These are phyloP conservation scores for Yamadazyma friedrichii DNA, from an alignment of 1,139 yeast species.

Conservation along the genomic window DNA sequence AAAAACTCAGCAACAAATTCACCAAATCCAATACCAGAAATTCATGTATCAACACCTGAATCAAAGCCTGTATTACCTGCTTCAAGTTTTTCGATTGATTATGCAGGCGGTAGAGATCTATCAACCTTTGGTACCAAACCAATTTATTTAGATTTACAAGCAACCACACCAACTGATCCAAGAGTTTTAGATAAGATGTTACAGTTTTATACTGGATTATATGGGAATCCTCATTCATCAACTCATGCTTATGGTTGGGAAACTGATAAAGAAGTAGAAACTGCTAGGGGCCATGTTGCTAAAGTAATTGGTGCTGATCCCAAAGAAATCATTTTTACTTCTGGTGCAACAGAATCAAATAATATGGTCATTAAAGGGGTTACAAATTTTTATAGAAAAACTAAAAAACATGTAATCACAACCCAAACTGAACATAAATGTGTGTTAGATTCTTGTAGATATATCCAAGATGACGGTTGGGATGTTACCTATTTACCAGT, in stretches of 20 bases:
- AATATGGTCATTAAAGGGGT: slow-evolving; percentile 95
- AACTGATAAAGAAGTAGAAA: slow-evolving; percentile 88
- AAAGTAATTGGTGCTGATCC: slow-evolving; percentile 88
- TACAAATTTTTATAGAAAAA: slow-evolving; percentile 84
- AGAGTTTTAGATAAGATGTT: slow-evolving; percentile 94
- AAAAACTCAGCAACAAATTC: slow-evolving; percentile 11
- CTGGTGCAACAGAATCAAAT: slow-evolving; percentile 97
- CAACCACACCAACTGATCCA: slow-evolving; percentile 98
- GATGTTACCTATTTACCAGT: slow-evolving; percentile 94
- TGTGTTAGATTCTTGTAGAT: slow-evolving; percentile 92
- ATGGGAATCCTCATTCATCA: slow-evolving; percentile 96
- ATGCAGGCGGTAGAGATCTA: slow-evolving; percentile 48
- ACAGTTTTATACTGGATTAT: slow-evolving; percentile 86
- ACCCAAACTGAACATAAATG: slow-evolving; percentile 98
- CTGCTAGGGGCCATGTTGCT: slow-evolving; percentile 81
- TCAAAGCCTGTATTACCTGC: slow-evolving; percentile 35
- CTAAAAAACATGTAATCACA: slow-evolving; percentile 91
- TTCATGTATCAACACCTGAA: slow-evolving; percentile 15
- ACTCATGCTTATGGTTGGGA: slow-evolving; percentile 99
- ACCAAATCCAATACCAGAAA: slow-evolving; percentile 10
- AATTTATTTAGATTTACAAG: slow-evolving; percentile 92
- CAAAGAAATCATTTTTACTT: slow-evolving; percentile 92
- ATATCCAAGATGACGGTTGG: slow-evolving; percentile 93
- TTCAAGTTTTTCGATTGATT: slow-evolving; percentile 29
- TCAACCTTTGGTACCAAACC: slow-evolving; percentile 69